Percentiles rank a stretch among this genome's conserved stretches.
Evolutionary conservation across 768 basidiomycete species (phyloP).

Genomic region (Crassisporium funariophilum): DNA sequence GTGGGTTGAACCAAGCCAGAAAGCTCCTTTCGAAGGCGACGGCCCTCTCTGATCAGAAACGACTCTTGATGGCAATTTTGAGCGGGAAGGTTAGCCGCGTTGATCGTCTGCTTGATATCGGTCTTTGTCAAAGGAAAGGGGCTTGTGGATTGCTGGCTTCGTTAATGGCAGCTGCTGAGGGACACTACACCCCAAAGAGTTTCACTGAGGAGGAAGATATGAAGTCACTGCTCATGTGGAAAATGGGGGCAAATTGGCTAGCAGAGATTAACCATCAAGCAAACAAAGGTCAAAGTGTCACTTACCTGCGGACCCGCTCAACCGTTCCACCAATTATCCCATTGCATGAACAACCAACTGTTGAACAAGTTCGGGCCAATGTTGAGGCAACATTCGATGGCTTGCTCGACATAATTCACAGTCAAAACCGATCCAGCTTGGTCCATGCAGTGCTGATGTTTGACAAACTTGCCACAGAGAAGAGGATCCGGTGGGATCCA

Average conservation of each 20-base stretch:
- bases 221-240: constrained; percentile 21
- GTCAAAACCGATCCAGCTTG: not conserved
- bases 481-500: constrained; percentile 25
- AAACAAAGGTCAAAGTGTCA: constrained; percentile 13
- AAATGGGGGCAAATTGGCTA: constrained; percentile 22
- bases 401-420: not conserved
- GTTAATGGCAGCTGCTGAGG: constrained; percentile 13
- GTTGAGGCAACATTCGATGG: constrained; percentile 1
- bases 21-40: constrained; percentile 13
- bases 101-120: constrained; percentile 20
- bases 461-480: constrained; percentile 30
- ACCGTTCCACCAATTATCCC: constrained; percentile 17
- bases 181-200: constrained; percentile 23
- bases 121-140: constrained; percentile 12
- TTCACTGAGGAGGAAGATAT: constrained; percentile 27
- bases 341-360: constrained; percentile 9
- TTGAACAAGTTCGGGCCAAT: constrained; percentile 5
- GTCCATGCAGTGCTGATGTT: constrained; percentile 28
- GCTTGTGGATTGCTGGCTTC: constrained; percentile 9
- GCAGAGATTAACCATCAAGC: constrained; percentile 27
- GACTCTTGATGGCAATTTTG: constrained; percentile 21
- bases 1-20: constrained; percentile 20
- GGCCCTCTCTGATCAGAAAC: constrained; percentile 20
- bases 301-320: constrained; percentile 13
- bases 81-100: constrained; percentile 22